A percentile compares a stretch with the other conserved stretches of the same genome.
Conservation (phyloP, 345 rosid genomes). For the Moringa oleifera region DNA sequence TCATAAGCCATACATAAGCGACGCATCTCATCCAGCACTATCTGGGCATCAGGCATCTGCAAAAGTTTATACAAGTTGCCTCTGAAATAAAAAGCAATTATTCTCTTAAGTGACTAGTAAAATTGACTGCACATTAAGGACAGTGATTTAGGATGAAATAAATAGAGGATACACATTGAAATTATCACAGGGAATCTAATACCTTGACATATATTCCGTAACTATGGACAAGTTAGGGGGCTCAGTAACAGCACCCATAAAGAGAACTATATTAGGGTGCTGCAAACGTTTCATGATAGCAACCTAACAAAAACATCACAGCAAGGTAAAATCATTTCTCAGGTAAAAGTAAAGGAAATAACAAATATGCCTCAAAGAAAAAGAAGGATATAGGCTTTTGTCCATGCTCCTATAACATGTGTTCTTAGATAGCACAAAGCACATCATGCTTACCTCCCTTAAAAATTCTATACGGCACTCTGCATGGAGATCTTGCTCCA, state of each 20-base stretch:
- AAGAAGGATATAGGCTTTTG: neutral
- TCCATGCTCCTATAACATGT: neutral
- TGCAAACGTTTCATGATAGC: slow-evolving; percentile 43
- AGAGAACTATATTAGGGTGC: slow-evolving; percentile 53
- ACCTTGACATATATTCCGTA: slow-evolving; percentile 55
- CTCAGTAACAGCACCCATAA: slow-evolving; percentile 52
- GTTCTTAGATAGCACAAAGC: neutral
- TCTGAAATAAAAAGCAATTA: slow-evolving; percentile 27
- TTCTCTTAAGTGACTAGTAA: neutral
- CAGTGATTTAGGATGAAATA: neutral
- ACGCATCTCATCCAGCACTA: slow-evolving; percentile 28
- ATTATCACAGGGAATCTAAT: slow-evolving; percentile 1
- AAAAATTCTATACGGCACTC: slow-evolving; percentile 39
- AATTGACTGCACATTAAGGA: neutral
- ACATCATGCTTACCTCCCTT: slow-evolving; percentile 36
- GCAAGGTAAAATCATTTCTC: neutral
- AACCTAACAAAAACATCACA: slow-evolving; percentile 28
- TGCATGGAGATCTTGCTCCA: slow-evolving; percentile 43
- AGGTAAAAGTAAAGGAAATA: neutral
- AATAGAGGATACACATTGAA: neutral
- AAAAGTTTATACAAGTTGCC: slow-evolving; percentile 44
- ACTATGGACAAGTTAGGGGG: slow-evolving; percentile 52
- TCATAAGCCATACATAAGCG: slow-evolving; percentile 52
- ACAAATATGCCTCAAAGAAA: slow-evolving; percentile 2
- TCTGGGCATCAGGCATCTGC: slow-evolving; percentile 35